These are phyloP conservation scores for Trichopus zeylanicus DNA, from an alignment of 116 monocot genomes.

Conservation along the genomic window DNA sequence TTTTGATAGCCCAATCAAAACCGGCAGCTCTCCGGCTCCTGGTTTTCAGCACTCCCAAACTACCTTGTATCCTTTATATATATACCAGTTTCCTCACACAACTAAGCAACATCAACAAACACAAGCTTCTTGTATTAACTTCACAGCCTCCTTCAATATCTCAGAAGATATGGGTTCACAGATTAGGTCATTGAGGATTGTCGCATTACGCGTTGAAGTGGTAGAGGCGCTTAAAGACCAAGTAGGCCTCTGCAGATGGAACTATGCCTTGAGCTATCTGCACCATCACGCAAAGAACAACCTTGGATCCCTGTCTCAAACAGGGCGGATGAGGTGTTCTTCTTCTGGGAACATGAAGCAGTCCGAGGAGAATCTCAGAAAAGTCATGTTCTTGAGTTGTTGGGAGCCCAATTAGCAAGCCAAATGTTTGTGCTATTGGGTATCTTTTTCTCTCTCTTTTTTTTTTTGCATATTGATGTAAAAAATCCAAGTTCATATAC, in stretches of 20 bases:
- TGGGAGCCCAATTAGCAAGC: slow-evolving; percentile 14
- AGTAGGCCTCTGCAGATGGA: slow-evolving; percentile 26
- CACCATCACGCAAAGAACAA: slow-evolving; percentile 9
- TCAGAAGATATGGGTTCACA: background rate
- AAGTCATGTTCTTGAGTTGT: slow-evolving; percentile 26
- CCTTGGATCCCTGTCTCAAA: background rate
- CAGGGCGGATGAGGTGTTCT: background rate
- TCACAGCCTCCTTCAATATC: too few species aligned
- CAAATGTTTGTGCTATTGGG: too few species aligned
- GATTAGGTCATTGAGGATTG: background rate
- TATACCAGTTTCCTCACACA: too few species aligned
- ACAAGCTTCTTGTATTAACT: too few species aligned
- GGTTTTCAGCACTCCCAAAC: too few species aligned
- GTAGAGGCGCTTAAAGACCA: slow-evolving; percentile 39
- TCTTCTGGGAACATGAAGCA: background rate
- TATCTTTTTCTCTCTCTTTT: too few species aligned
- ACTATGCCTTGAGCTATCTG: slow-evolving; percentile 15
- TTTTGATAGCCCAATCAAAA: too few species aligned
- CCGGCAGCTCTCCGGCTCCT: too few species aligned
- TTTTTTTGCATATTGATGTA: too few species aligned
- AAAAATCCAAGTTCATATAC: too few species aligned
- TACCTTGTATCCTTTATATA: too few species aligned
- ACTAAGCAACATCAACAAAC: too few species aligned
- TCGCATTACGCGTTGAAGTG: slow-evolving; percentile 16
- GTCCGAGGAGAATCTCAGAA: slow-evolving; percentile 10